phyloP scores from a whole-genome alignment of 257 asterid genomes.

The Nicotiana paniculata region DNA sequence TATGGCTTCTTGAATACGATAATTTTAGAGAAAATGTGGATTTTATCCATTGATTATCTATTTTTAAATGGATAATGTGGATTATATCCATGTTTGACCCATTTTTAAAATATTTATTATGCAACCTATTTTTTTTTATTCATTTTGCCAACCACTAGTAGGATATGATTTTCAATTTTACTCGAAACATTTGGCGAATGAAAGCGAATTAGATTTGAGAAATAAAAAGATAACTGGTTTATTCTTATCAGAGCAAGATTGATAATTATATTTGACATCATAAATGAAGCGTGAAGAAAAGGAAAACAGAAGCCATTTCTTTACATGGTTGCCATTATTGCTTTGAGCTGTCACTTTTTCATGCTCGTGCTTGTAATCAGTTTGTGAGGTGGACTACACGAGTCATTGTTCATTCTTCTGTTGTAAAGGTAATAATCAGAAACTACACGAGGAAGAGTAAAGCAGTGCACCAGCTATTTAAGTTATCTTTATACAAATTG shows the following conservation, averaged over 20 bases:
- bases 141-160: no score
- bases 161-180: neutral
- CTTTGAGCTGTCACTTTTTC: neutral
- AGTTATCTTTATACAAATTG: neutral
- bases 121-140: no score
- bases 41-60: no score
- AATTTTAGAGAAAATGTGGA: no score
- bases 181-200: neutral
- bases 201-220: neutral
- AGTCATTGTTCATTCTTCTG: neutral
- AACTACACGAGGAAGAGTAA: no score
- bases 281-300: neutral
- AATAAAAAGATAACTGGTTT: neutral
- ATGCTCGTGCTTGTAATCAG: slow-evolving; percentile 3
- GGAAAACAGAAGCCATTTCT: neutral
- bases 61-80: no score
- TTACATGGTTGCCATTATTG: neutral
- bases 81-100: no score
- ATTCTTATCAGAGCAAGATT: neutral
- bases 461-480: neutral
- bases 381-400: slow-evolving; percentile 5
- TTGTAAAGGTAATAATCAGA: no score
- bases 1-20: no score
- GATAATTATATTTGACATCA: neutral
- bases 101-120: no score